phyloP scores from a whole-genome alignment of 495 filamentous ascomycete genomes.

The Oleoguttula mirabilis region DNA sequence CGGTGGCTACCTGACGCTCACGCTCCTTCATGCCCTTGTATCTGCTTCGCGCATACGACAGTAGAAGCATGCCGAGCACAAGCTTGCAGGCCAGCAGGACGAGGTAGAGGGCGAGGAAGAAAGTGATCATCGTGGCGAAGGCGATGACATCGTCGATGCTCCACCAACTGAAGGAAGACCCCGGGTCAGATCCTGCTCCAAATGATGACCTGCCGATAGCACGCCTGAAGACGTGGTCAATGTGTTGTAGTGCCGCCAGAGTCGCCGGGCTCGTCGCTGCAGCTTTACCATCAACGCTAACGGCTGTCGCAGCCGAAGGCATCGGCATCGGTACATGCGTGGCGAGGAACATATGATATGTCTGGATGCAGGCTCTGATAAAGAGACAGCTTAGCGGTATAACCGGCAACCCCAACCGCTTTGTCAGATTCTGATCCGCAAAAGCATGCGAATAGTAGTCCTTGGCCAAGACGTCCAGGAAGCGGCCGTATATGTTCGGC shows the following conservation, averaged over 20 bases:
- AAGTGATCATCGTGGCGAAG: slow-evolving; percentile 56
- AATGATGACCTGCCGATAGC: slow-evolving; percentile 57
- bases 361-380: slow-evolving; percentile 86
- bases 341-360: slow-evolving; percentile 95
- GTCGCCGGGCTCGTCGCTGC: slow-evolving; percentile 51
- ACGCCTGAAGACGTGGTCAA: slow-evolving; percentile 61
- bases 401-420: slow-evolving; percentile 80
- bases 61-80: slow-evolving; percentile 67
- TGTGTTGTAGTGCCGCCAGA: slow-evolving; percentile 56
- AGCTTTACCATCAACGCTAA: slow-evolving; percentile 43
- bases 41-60: slow-evolving; percentile 59
- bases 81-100: slow-evolving; percentile 71
- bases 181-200: slow-evolving; percentile 35
- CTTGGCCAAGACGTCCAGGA: slow-evolving; percentile 84
- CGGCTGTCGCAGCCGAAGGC: slow-evolving; percentile 52
- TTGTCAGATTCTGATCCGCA: slow-evolving; percentile 74
- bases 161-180: slow-evolving; percentile 29
- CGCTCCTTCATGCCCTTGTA: slow-evolving; percentile 68
- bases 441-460: slow-evolving; percentile 98
- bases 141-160: slow-evolving; percentile 56
- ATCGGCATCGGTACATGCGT: slow-evolving; percentile 66
- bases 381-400: slow-evolving; percentile 90
- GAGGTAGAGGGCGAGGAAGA: slow-evolving; percentile 67
- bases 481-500: slow-evolving; percentile 75
- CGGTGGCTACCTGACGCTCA: slow-evolving; percentile 47